Evolutionary conservation across 2,329 filamentous ascomycete species (phyloP), one percentile per base, ranked within the genome.

Genomic region (Didymella segeticola): DNA sequence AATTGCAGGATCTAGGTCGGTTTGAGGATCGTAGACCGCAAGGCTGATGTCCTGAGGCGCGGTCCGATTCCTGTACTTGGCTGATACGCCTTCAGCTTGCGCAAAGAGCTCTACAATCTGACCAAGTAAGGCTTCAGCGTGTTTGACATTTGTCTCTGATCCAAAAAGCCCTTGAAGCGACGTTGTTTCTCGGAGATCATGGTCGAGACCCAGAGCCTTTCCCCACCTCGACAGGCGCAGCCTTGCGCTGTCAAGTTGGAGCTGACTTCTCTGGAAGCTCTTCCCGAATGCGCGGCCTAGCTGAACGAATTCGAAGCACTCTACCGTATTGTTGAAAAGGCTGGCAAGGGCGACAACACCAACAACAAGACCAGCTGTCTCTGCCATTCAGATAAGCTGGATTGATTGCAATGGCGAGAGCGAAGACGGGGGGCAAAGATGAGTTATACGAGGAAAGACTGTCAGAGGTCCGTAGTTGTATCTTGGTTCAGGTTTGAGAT

Each of bases 251-350:
- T 33, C 30, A 5, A 33, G 30, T 17, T 33, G 4, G 30, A 33
- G 30, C 30, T 15, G n/a, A 11, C 33, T 37, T 22, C 17, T 37
- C 22, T 63, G 53, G 43, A 58, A 68, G 43, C 49, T 49, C 8
- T 52, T 60, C 36, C 56, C 55, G 17, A 68, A 63, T 0, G 29
- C 36, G 26, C 58, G 60, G 46, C 60, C 62, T 11, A 63, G 56
- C 22, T 63, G 61, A 41, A 66, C 43, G 31, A 37, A 62, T 33
- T 66, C 60, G 31, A 65, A 65, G 62, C 63, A 67, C 9, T 67
- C 61, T 33, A 68, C 55, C 15, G 58, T 43, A 48, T 57, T 62
- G 43, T 63, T 66, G 49, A 66, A 62, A 1, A 66, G 46, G 42
- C 48, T 47, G 29, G 57, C 57, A 4, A 66, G 60, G 17, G 53